phyloP scores from a whole-genome alignment of 352 stramenopile species.

The Elongisporangium prolatum region DNA sequence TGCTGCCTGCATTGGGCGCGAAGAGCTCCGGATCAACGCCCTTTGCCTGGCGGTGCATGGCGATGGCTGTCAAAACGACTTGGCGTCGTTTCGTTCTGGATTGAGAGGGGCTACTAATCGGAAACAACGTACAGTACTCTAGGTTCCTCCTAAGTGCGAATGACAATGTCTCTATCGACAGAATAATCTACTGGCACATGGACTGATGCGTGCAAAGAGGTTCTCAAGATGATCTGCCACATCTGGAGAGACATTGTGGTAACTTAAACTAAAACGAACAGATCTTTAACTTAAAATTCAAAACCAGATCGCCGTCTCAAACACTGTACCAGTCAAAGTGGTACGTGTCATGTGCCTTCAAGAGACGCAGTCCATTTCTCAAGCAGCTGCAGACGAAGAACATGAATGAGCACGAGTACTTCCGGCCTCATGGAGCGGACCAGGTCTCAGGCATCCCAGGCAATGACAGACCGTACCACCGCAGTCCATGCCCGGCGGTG shows the following conservation, averaged over 20 bases:
- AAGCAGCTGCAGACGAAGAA: background rate
- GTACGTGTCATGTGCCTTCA: background rate
- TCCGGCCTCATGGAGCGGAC: conserved; percentile 19
- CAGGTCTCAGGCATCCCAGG: conserved; percentile 45
- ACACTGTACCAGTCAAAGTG: background rate
- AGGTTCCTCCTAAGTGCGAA: too few species aligned
- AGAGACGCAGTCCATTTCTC: too few species aligned
- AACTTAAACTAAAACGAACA: too few species aligned
- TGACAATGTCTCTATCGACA: too few species aligned
- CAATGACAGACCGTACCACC: conserved; percentile 35
- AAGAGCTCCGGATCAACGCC: conserved; percentile 54
- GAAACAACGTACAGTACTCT: too few species aligned
- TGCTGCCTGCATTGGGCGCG: conserved; percentile 21
- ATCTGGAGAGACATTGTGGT: too few species aligned
- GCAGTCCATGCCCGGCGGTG: conserved; percentile 54
- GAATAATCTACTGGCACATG: too few species aligned
- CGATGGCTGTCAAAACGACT: background rate
- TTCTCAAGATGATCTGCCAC: too few species aligned
- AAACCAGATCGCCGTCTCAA: too few species aligned
- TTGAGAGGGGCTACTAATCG: conserved; percentile 1
- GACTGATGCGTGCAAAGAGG: too few species aligned
- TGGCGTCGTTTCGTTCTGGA: background rate
- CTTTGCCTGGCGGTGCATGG: conserved; percentile 30
- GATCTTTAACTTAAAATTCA: too few species aligned
- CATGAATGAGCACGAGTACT: conserved; percentile 22